These are phyloP conservation scores for Colletotrichum kahawae DNA, from an alignment of 2,329 filamentous ascomycete species.

Conservation along the genomic window DNA sequence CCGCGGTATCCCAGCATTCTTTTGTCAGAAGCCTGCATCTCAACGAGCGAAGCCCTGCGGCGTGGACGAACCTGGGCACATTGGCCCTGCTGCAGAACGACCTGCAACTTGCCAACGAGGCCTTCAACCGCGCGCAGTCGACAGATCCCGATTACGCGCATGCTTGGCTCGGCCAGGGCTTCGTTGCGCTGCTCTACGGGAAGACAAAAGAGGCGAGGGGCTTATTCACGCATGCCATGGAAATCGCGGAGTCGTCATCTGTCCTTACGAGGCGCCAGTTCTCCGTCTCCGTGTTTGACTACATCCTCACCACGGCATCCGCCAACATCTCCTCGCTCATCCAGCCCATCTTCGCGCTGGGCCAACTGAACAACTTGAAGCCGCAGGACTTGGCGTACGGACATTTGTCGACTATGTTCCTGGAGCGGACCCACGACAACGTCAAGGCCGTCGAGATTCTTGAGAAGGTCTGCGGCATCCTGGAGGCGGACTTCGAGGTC, in stretches of 20 bases:
- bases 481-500: constrained; percentile 84
- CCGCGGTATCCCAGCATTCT: constrained; percentile 88
- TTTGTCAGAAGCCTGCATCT: constrained; percentile 92
- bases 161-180: constrained; percentile 92
- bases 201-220: constrained; percentile 79
- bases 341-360: constrained; percentile 86
- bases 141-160: constrained; percentile 92
- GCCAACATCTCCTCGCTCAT: constrained; percentile 69
- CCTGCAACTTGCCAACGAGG: constrained; percentile 82
- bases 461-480: constrained; percentile 66
- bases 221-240: constrained; percentile 92
- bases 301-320: constrained; percentile 66
- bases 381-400: constrained; percentile 74
- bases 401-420: constrained; percentile 80
- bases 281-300: constrained; percentile 81
- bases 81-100: constrained; percentile 88
- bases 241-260: constrained; percentile 82
- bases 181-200: constrained; percentile 79
- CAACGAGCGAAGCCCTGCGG: constrained; percentile 82
- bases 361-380: constrained; percentile 76
- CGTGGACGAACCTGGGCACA: constrained; percentile 91
- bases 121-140: constrained; percentile 90
- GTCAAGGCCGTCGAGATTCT: constrained; percentile 67
- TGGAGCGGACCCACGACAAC: constrained; percentile 79
- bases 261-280: constrained; percentile 79